Conservation (phyloP, 306 rosid genomes). For the Pachyrhizus erosus region DNA sequence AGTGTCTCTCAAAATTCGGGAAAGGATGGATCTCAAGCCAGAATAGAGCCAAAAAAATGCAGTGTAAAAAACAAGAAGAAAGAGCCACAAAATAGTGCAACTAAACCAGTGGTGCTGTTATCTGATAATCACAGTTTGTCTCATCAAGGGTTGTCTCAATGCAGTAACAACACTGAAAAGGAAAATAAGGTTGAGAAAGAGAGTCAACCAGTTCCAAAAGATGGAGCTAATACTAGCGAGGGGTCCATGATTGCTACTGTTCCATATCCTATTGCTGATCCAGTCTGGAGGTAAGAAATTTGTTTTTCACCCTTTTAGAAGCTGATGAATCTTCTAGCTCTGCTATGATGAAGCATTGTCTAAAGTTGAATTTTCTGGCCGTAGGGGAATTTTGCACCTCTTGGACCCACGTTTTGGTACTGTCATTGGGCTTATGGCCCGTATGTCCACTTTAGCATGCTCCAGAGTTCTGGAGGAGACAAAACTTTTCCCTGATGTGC, state of each 20-base stretch:
- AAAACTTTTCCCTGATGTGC: constrained; percentile 49
- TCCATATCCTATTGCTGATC: constrained; percentile 67
- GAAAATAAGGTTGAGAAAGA: constrained; percentile 10
- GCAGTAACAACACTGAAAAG: constrained; percentile 24
- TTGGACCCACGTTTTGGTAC: constrained; percentile 29
- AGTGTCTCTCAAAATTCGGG: not conserved
- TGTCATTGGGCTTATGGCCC: constrained; percentile 55
- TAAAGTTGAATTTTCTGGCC: constrained; percentile 37
- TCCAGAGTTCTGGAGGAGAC: constrained; percentile 59
- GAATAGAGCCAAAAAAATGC: not conserved
- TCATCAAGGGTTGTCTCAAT: constrained; percentile 20
- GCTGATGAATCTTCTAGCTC: constrained; percentile 18
- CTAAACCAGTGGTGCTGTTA: constrained; percentile 3
- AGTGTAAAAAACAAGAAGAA: constrained; percentile 3
- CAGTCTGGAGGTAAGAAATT: constrained; percentile 70
- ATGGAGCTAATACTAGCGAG: constrained; percentile 30
- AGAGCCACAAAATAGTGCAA: constrained; percentile 11
- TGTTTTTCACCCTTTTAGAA: constrained; percentile 8
- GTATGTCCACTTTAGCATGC: constrained; percentile 71
- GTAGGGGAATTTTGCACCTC: constrained; percentile 66
- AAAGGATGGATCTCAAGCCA: constrained; percentile 25
- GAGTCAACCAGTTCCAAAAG: constrained; percentile 10
- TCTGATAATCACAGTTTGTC: constrained; percentile 3
- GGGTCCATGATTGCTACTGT: constrained; percentile 17
- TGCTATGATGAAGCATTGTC: constrained; percentile 14